Evolutionary conservation across 768 basidiomycete genomes (phyloP), one percentile per base, ranked within the genome.

Genomic region (Coprinopsis sp.): DNA sequence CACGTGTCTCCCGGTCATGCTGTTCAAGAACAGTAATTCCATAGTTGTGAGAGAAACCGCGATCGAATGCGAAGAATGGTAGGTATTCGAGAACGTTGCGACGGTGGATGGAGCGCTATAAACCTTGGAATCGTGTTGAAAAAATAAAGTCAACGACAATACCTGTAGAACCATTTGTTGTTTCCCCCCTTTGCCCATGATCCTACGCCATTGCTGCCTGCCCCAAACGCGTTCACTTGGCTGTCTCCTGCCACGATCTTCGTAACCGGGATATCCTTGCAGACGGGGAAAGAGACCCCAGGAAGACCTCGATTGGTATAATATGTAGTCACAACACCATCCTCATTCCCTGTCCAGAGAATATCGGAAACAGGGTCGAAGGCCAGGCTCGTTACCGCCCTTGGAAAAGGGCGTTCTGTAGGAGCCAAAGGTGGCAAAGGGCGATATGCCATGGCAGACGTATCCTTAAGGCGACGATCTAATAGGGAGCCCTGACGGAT

Each of bases 361-460:
- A 85, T 79, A 63, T 97, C 93, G 0, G 91, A 89, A 18, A 87
- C 83, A 6, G 91, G 86, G 65, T 99, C 95, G 62, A 98, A 94
- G 0, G 84, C 79, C 47, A 96, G 72, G 0, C 90, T 79, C 19
- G 87, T 84, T 38, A 87, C 72, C 21, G 84, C 76, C 55, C 79
- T 76, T 23, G 61, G 62, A 52, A 68, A 73, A 37, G 47, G 41
- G 14, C 27, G 13, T 21, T 42, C 40, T n/a, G 30, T 46, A 19
- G 24, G 27, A 5, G 30, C 33, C n/a, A 49, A 33, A 13, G 54
- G 40, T 10, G 48, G 54, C 19, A 54, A 24, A 21, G 54, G 44
- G 14, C 47, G 54, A 22, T 49, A 49, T 8, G 48, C 34, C 31
- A 46, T 46, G 39, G 48, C 27, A n/a, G n/a, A n/a, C n/a, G n/a